phyloP scores from a whole-genome alignment of 2,329 filamentous ascomycete genomes.

The Alternaria sp. region DNA sequence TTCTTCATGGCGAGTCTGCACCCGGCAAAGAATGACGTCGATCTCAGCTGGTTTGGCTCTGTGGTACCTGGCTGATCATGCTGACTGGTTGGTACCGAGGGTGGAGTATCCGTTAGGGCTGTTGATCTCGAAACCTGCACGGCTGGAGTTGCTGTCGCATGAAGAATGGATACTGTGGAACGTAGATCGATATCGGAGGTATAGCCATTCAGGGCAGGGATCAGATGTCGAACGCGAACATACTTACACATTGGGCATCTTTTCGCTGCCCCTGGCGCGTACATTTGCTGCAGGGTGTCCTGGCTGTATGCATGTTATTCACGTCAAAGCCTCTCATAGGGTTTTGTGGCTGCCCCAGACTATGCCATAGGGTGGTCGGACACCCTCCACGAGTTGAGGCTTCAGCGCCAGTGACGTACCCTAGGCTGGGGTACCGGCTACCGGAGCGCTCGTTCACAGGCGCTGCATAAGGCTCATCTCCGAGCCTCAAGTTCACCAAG shows the following conservation, averaged over 20 bases:
- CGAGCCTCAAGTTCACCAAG: conserved; percentile 18
- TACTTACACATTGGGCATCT: conserved; percentile 3
- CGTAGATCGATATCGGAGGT: conserved; percentile 36
- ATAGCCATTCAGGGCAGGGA: conserved; percentile 29
- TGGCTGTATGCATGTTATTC: conserved; percentile 1
- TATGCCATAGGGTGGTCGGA: conserved; percentile 1
- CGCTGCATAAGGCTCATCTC: conserved; percentile 37
- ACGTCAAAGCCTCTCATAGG: conserved; percentile 8
- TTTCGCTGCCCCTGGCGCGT: conserved; percentile 16
- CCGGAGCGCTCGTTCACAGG: conserved; percentile 18
- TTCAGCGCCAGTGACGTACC: conserved; percentile 32
- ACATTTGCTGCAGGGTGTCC: conserved; percentile 4
- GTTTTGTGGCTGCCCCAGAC: background rate
- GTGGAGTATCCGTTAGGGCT: conserved; percentile 25
- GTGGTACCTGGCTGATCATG: conserved; percentile 20
- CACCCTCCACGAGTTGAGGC: conserved; percentile 2
- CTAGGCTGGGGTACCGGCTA: conserved; percentile 12
- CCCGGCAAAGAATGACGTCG: conserved; percentile 31
- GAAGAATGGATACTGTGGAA: conserved; percentile 12
- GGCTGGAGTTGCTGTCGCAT: conserved; percentile 24
- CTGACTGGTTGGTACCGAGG: conserved; percentile 23
- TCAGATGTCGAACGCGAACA: conserved; percentile 11
- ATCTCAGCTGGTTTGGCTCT: conserved; percentile 36
- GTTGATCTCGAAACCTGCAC: conserved; percentile 31
- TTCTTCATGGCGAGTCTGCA: conserved; percentile 13